phyloP scores from a whole-genome alignment of 768 basidiomycete genomes.

The Tylopilus sp. region DNA sequence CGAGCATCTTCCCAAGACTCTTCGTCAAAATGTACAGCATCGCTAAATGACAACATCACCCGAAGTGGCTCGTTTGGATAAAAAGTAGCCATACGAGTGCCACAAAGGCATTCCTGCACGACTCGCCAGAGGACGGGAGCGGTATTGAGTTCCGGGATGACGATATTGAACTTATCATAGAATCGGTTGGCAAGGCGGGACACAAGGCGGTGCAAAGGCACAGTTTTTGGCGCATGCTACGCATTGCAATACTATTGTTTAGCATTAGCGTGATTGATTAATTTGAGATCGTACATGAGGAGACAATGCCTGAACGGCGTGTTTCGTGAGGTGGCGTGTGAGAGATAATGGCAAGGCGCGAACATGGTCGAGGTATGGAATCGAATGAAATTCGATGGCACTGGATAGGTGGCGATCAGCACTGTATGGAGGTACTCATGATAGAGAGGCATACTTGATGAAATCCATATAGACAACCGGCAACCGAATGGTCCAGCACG shows the following conservation, averaged over 20 bases:
- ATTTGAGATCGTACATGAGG: constrained; percentile 49
- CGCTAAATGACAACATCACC: constrained; percentile 34
- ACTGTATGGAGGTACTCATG: background rate
- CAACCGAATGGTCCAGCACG: constrained; percentile 76
- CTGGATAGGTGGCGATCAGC: constrained; percentile 36
- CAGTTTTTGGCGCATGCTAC: constrained; percentile 63
- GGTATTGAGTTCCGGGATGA: constrained; percentile 71
- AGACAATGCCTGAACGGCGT: constrained; percentile 61
- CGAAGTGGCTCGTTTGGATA: background rate
- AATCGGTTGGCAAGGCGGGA: constrained; percentile 61
- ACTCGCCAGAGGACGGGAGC: constrained; percentile 78
- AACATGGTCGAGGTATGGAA: constrained; percentile 79
- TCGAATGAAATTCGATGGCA: constrained; percentile 65
- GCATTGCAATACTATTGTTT: constrained; percentile 5
- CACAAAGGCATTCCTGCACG: constrained; percentile 55
- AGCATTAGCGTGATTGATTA: constrained; percentile 7
- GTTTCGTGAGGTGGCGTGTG: constrained; percentile 68
- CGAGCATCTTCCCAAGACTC: constrained; percentile 50
- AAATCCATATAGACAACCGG: constrained; percentile 78
- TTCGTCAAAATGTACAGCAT: constrained; percentile 64
- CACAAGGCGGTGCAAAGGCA: constrained; percentile 55
- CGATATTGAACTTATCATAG: constrained; percentile 50
- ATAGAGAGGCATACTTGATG: constrained; percentile 48
- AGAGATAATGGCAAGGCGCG: constrained; percentile 59
- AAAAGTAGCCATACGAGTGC: constrained; percentile 60